Evolutionary conservation across 1,284 basidiomycete species (phyloP).

Genomic region (Entoloma clypeatum): DNA sequence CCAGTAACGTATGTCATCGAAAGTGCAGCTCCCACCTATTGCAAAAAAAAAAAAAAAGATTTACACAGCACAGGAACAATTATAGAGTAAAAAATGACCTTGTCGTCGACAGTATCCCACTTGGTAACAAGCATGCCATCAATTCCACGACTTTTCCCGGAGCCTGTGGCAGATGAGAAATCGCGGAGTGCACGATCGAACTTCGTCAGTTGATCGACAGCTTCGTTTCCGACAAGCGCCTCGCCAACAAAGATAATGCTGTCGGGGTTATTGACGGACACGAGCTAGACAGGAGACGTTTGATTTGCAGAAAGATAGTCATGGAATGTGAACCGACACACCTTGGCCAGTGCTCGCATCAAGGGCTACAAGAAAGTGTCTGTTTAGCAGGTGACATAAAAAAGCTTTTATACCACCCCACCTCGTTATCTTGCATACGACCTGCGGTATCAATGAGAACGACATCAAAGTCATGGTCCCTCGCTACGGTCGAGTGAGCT

Average conservation of each 20-base stretch:
- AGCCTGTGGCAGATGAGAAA: slow-evolving; percentile 71
- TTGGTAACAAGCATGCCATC: slow-evolving; percentile 97
- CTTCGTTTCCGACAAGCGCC: slow-evolving; percentile 94
- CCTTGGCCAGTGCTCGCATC: slow-evolving; percentile 96
- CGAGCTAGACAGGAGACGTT: slow-evolving; percentile 68
- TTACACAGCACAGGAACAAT: neutral
- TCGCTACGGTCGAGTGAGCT: slow-evolving; percentile 45
- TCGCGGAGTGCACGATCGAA: slow-evolving; percentile 90
- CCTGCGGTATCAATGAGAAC: slow-evolving; percentile 97
- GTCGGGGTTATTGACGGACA: slow-evolving; percentile 88
- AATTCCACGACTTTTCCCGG: slow-evolving; percentile 78
- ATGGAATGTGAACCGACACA: slow-evolving; percentile 5
- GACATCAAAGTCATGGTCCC: slow-evolving; percentile 87
- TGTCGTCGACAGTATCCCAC: slow-evolving; percentile 96
- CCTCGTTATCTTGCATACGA: slow-evolving; percentile 98
- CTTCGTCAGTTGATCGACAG: slow-evolving; percentile 92
- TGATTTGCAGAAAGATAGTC: slow-evolving; percentile 2
- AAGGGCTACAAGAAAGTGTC: slow-evolving; percentile 54
- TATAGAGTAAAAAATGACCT: slow-evolving; percentile 44
- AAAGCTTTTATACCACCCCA: slow-evolving; percentile 29
- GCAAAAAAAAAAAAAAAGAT: slow-evolving; percentile 20
- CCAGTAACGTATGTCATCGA: slow-evolving; percentile 98
- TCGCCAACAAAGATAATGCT: slow-evolving; percentile 97
- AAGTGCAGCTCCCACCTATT: slow-evolving; percentile 92
- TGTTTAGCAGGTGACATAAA: slow-evolving; percentile 6